phyloP scores from a whole-genome alignment of 2,329 filamentous ascomycete species.

The Colletotrichum cereale region DNA sequence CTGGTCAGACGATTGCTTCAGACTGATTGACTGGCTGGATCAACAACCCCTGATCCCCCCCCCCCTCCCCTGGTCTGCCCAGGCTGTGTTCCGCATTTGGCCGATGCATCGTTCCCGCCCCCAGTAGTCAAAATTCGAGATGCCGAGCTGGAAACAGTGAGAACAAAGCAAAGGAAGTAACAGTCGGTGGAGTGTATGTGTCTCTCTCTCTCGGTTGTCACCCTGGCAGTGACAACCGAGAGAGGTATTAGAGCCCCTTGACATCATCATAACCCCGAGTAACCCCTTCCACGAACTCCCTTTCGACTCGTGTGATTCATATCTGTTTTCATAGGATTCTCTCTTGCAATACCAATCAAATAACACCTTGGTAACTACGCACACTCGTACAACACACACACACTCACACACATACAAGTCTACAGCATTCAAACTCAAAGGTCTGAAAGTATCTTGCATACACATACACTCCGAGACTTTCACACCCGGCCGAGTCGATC shows the following conservation, averaged over 20 bases:
- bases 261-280: constrained; percentile 21
- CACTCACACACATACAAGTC: not conserved
- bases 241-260: constrained; percentile 24
- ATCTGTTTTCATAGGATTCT: constrained; percentile 6
- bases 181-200: not conserved
- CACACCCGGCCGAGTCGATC: too few species aligned
- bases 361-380: not conserved
- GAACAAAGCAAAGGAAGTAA: not conserved
- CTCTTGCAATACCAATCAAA: constrained; percentile 4
- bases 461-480: not conserved
- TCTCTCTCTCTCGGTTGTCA: not conserved
- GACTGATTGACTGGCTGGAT: not conserved
- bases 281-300: constrained; percentile 6
- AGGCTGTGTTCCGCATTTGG: constrained; percentile 40
- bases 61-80: too few species aligned
- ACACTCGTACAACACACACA: not conserved
- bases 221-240: too few species aligned
- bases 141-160: constrained; percentile 12
- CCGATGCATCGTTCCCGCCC: constrained; percentile 28
- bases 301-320: constrained; percentile 12
- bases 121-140: constrained; percentile 30
- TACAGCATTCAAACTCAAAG: not conserved
- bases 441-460: not conserved
- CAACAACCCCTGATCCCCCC: not conserved
- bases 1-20: not conserved